Percentiles rank a stretch among this genome's conserved stretches.
These are phyloP conservation scores for Ophiostoma triangulosporum DNA, from an alignment of 2,329 filamentous ascomycete species.

Conservation along the genomic window DNA sequence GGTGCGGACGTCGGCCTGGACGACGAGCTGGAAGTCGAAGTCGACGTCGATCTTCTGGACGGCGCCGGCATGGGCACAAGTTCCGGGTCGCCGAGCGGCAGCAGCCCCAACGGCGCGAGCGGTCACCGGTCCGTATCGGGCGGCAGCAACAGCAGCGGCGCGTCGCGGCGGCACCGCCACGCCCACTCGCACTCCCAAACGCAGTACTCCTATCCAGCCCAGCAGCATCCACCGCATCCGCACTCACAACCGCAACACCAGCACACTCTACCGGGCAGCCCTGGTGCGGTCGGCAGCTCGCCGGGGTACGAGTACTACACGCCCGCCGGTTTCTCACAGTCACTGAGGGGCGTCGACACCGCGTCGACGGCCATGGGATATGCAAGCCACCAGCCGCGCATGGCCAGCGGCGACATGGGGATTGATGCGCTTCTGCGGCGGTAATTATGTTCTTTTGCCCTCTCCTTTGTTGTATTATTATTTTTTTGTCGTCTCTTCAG, in stretches of 20 bases:
- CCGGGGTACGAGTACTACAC: slow-evolving; percentile 16
- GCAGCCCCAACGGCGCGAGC: slow-evolving; percentile 20
- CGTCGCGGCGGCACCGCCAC: not conserved
- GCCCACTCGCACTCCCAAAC: slow-evolving; percentile 1
- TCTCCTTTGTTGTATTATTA: not conserved
- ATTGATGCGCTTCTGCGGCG: not conserved
- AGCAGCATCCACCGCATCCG: not conserved
- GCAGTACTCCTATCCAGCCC: not conserved
- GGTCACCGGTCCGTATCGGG: slow-evolving; percentile 19
- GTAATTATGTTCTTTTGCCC: not conserved
- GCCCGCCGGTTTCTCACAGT: slow-evolving; percentile 35
- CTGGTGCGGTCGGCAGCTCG: slow-evolving; percentile 7
- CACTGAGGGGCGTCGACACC: slow-evolving; percentile 21
- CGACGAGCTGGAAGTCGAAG: slow-evolving; percentile 55
- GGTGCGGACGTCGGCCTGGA: slow-evolving; percentile 32
- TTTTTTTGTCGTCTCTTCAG: not conserved
- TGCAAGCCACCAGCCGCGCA: slow-evolving; percentile 33
- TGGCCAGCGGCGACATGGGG: not conserved
- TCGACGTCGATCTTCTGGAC: slow-evolving; percentile 37
- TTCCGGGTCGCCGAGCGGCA: slow-evolving; percentile 21
- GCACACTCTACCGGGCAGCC: slow-evolving; percentile 13
- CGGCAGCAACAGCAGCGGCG: slow-evolving; percentile 15
- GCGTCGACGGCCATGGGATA: slow-evolving; percentile 21
- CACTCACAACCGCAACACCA: not conserved
- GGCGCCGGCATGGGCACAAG: slow-evolving; percentile 19